Conservation (phyloP, 225 moss, liverwort and hornwort species). For the Pseudoscleropodium purum region DNA sequence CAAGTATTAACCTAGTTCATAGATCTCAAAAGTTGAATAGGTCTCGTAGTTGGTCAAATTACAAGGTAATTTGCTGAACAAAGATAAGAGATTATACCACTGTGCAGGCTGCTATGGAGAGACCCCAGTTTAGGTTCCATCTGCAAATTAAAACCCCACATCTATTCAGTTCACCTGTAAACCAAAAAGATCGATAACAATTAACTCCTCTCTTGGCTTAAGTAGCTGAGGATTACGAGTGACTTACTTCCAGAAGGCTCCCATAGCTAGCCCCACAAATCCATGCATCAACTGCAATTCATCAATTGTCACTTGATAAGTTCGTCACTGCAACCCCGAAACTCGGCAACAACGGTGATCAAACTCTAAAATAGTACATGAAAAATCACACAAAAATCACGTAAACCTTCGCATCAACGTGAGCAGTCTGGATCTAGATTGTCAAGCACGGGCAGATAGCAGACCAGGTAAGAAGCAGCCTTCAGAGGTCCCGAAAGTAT, state of each 20-base stretch:
- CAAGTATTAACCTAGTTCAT: background rate
- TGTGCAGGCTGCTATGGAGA: slow-evolving; percentile 80
- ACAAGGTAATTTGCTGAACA: background rate
- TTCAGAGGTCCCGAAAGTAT: slow-evolving; percentile 92
- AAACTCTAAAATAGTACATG: background rate
- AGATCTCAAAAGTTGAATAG: background rate
- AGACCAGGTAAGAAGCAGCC: slow-evolving; percentile 92
- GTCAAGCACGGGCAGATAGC: slow-evolving; percentile 5
- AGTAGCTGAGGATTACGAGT: background rate
- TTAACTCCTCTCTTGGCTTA: background rate
- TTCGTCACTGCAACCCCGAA: background rate
- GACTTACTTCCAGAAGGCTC: slow-evolving; percentile 85
- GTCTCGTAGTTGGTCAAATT: background rate
- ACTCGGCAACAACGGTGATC: background rate
- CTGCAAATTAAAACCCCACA: slow-evolving; percentile 28
- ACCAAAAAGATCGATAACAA: background rate
- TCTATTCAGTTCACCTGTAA: background rate
- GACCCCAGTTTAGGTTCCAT: slow-evolving; percentile 75
- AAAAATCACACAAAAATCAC: background rate
- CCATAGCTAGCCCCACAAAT: slow-evolving; percentile 83
- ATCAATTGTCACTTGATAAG: background rate
- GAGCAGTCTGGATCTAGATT: background rate
- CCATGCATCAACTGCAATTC: slow-evolving; percentile 90
- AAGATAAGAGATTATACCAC: slow-evolving; percentile 32
- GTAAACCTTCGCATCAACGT: background rate